Percentiles rank a stretch among this genome's conserved stretches.
phyloP scores from a whole-genome alignment of 2,329 filamentous ascomycete species.

The Tolypocladium pustulatum region DNA sequence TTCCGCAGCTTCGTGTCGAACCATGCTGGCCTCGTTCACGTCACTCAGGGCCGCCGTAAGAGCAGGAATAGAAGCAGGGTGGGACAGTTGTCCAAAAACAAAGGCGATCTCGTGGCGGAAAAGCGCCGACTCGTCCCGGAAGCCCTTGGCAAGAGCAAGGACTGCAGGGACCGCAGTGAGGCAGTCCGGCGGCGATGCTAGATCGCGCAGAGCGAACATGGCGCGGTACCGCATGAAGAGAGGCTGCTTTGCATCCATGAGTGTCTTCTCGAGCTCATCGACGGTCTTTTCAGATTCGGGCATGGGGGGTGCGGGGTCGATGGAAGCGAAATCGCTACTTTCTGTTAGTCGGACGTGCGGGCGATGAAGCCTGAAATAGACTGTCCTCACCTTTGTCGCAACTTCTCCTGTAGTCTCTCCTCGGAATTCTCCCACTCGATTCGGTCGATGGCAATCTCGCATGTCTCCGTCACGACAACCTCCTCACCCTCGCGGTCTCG shows the following conservation, averaged over 20 bases:
- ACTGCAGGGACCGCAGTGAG: slow-evolving; percentile 85
- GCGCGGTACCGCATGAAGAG: slow-evolving; percentile 92
- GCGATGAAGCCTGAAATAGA: slow-evolving; percentile 7
- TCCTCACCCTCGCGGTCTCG: slow-evolving; percentile 68
- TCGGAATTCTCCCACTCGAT: slow-evolving; percentile 87
- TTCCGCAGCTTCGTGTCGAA: slow-evolving; percentile 93
- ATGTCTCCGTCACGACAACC: slow-evolving; percentile 83
- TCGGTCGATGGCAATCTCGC: slow-evolving; percentile 88
- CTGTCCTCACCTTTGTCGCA: slow-evolving; percentile 61
- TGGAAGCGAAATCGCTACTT: slow-evolving; percentile 79
- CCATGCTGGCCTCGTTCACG: slow-evolving; percentile 81
- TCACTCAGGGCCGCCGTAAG: slow-evolving; percentile 71
- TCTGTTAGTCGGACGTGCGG: not conserved
- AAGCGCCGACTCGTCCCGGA: slow-evolving; percentile 76
- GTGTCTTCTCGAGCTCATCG: slow-evolving; percentile 59
- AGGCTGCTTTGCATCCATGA: slow-evolving; percentile 69
- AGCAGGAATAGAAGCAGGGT: slow-evolving; percentile 92
- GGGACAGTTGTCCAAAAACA: slow-evolving; percentile 91
- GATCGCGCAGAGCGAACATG: slow-evolving; percentile 94
- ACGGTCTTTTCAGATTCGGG: slow-evolving; percentile 61
- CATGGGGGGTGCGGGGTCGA: slow-evolving; percentile 88
- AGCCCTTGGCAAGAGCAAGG: slow-evolving; percentile 72
- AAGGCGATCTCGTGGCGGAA: slow-evolving; percentile 98
- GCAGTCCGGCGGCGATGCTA: slow-evolving; percentile 85
- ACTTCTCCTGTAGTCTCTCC: slow-evolving; percentile 59